Base-by-base conservation (phyloP, 805 yeast genomes). In the Maudiozyma barnettii region DNA sequence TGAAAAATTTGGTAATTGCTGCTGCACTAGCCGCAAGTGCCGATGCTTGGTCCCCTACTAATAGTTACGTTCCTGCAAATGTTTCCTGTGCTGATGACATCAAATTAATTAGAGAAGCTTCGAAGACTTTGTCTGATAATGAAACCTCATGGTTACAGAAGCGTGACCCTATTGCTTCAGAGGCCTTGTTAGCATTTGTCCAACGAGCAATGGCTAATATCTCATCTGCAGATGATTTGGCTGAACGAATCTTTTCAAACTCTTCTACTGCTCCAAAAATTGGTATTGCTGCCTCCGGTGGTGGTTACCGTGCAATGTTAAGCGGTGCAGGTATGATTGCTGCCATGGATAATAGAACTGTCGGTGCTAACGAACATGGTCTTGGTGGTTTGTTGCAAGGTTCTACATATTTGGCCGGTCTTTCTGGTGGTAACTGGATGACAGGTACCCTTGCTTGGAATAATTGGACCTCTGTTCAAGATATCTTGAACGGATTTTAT, bases 301-400 rank as follows among this genome's bases (percentile, higher is more conserved):
- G 96, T 60, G 96, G 96, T 4, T 88, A 85, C 64, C 75, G 96
- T 52, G 95, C 96, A 38, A 86, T 89, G 87, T 68, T 88, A 42
- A 67, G 73, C 47, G 95, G 95, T 5, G 95, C 95, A 14, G 96
- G 96, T 36, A 79, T 81, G 61, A 67, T 88, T 21, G 71, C 91
- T 2, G 95, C 91, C 0, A 66, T 85, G 84, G 96, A 88, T 62
- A 78, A 79, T 57, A 71, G 95, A 54, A 81, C 93, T 2, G 65
- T 58, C 8, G 75, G 73, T 47, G 73, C 79, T 13, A 70, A 78
- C 4, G 67, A 67, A 23, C 70, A 72, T 5, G 83, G 84, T 13
- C 63, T 87, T 39, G 90, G 91, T 31, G 95, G 95, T 4, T 64
- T 88, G 21, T 66, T 87, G 35, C 88, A 84, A 56, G 68, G 84